Base-by-base conservation (phyloP, 2,329 filamentous ascomycete genomes). In the Volutella citrinella region DNA sequence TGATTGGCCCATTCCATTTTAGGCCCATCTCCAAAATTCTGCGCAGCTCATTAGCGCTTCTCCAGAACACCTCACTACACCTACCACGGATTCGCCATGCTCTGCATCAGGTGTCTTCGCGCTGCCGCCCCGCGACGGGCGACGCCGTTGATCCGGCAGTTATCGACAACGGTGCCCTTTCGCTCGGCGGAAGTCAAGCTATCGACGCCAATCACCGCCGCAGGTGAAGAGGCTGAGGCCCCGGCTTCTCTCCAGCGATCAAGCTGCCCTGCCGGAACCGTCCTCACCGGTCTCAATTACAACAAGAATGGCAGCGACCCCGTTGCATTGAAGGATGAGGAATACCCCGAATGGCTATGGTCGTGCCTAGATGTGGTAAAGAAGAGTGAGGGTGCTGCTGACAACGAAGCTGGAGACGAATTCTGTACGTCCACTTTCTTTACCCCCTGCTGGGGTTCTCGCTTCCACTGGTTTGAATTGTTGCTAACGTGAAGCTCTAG, bases 341-440 rank as follows among this genome's bases (percentile, higher is more conserved):
- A 85, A 42, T 94, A 94, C 62, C 87, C 87, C 4, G 69, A 69
- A 16, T 94, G 87, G 87, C 61, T 94, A 42, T 94, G 87, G 87
- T 70, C 64, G 4, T 80, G 84, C 48, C 64, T 93, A 35, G 75
- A 81, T 31, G 70, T 76, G 37, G 68, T 77, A 61, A 75, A 78
- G 61, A 78, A 73, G 55, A 60, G 54, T 5, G 61, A 63, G 14
- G 65, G 62, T 11, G 67, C 65, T 3, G 74, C 64, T 5, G 75
- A 70, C 5, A 73, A 69, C 10, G 72, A 70, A 9, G 76, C 74
- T 17, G 84, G 80, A 15, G 87, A 91, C 66, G 73, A 89, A 49
- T 93, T 88, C 60, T 90, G 87, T 91, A 76, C 31, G 83, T 76
- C 31, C n/a, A n/a, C n/a, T n/a, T n/a, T n/a, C n/a, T n/a, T n/a